Evolutionary conservation across 805 yeast genomes (phyloP), one percentile per base, ranked within the genome.

Genomic region (Wickerhamiella vanderwaltii): DNA sequence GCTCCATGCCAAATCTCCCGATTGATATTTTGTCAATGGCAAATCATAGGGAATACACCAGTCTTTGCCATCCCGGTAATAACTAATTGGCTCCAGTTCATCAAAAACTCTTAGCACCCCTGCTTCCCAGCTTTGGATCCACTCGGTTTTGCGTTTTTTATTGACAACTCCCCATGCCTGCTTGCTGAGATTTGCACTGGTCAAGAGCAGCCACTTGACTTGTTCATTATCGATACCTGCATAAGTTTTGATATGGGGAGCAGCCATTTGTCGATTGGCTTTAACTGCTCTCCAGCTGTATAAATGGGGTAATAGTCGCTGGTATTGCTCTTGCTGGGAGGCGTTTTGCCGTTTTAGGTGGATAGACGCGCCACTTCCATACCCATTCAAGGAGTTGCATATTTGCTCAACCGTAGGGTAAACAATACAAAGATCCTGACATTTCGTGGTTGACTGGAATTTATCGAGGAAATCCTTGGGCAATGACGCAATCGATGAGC

Each of bases 91-190:
- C 23, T 32, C 37, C 9, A 18, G 33, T 30, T 33, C 31, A 2
- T 18, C 29, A 18, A 39, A 37, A 11, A 13, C 32, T n/a, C 39
- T 46, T 20, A 77, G 51, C 0, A 77, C 66, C 1, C 82, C 82
- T 1, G 68, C 66, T 52, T 77, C 83, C 55, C 63, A 76, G 3
- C 65, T 73, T 54, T 47, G 57, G 43, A 60, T 63, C 49, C 48
- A 51, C 45, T 51, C 60, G 43, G 48, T 43, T 38, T 44, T 29
- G 38, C 34, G 35, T 42, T 20, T 37, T 19, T 58, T 42, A 29
- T 55, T 50, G 12, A 63, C 61, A 4, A 54, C 60, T 0, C 94
- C 94, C 94, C 94, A 84, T 1, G 94, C 94, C 46, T 74, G 79
- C 42, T 72, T 72, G 24, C 87, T 77, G 30, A 82, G 52, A 53